Evolutionary conservation across 73 alveolate species (phyloP), one percentile per base, ranked within the genome.

Genomic region (Paramecium pentaurelia): DNA sequence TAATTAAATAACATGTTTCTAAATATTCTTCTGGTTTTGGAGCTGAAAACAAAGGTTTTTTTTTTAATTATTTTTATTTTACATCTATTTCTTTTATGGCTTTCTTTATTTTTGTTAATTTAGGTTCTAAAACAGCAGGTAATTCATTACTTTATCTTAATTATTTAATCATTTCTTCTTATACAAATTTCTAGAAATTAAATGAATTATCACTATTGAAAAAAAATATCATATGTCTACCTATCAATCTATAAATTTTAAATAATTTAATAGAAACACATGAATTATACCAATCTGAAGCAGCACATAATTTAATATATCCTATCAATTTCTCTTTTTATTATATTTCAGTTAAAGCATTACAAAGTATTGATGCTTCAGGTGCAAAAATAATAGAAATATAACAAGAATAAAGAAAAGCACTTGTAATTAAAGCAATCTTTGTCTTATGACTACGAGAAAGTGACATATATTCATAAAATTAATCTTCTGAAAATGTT

Each of bases 361-460:
- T 75, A 6, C 49, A 32, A 14, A 32, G 18, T 40, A 75, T 34
- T 40, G 42, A 37, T 75, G 60, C 60, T 12, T 30, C 49, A n/a
- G 88, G 88, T 34, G 88, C 88, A 75, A 37, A 37, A 14, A 75
- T 75, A 16, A 75, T 75, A 4, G 88, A 75, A n/a, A 40, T 37
- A 16, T 75, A 75, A 40, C 88, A 75, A 37, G 68, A 75, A 75
- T 75, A 75, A 7, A 75, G 49, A 40, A 75, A 37, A 16, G 88
- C 88, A 37, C 88, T 75, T 2, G 88, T 75, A 75, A 75, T 75
- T 37, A 75, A 20, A 4, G 88, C 88, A 75, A 75, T 75, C 37
- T 75, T 75, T 6, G 37, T 37, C 25, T 37, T 75, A 0, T 34
- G 38, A 37, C 88, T 75, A 38, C 38, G 37, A 32, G 58, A 20